Percentiles rank a stretch among this genome's conserved stretches.
phyloP scores from a whole-genome alignment of 495 filamentous ascomycete genomes.

The Cercophora scortea region DNA sequence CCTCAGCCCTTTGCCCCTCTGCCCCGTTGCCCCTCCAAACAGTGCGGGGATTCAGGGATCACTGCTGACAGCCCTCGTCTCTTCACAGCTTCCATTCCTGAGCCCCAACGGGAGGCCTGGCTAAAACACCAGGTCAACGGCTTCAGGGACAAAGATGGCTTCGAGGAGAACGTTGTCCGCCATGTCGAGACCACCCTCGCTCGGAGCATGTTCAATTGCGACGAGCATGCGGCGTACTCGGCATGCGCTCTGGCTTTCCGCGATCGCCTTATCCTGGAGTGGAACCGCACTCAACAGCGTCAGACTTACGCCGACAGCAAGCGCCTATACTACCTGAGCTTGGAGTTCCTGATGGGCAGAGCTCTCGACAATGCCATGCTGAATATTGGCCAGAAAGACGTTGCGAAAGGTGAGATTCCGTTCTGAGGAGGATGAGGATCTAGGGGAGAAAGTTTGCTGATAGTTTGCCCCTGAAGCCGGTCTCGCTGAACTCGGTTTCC shows the following conservation, averaged over 20 bases:
- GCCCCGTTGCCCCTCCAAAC: background rate
- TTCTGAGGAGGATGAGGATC: background rate
- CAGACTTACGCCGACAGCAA: slow-evolving; percentile 89
- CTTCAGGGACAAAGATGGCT: slow-evolving; percentile 64
- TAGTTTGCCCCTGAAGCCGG: slow-evolving; percentile 48
- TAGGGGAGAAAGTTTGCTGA: background rate
- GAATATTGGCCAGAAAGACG: slow-evolving; percentile 80
- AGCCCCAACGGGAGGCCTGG: slow-evolving; percentile 84
- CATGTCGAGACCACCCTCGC: slow-evolving; percentile 97
- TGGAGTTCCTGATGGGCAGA: slow-evolving; percentile 96
- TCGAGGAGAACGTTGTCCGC: slow-evolving; percentile 73
- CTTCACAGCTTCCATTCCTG: slow-evolving; percentile 61
- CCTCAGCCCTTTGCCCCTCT: slow-evolving; percentile 4
- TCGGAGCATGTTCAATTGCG: slow-evolving; percentile 95
- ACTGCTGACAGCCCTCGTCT: slow-evolving; percentile 11
- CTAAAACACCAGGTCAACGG: slow-evolving; percentile 61
- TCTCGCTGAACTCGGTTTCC: slow-evolving; percentile 82
- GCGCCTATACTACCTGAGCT: slow-evolving; percentile 89
- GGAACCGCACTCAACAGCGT: slow-evolving; percentile 95
- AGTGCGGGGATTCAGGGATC: slow-evolving; percentile 6
- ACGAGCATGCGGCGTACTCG: slow-evolving; percentile 87
- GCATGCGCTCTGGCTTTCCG: slow-evolving; percentile 86
- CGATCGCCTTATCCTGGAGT: slow-evolving; percentile 86
- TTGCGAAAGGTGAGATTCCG: slow-evolving; percentile 54
- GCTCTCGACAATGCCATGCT: slow-evolving; percentile 98